Percentiles rank a stretch among this genome's conserved stretches.
These are phyloP conservation scores for Jaltomata sinuosa DNA, from an alignment of 257 asterid species.

Conservation along the genomic window DNA sequence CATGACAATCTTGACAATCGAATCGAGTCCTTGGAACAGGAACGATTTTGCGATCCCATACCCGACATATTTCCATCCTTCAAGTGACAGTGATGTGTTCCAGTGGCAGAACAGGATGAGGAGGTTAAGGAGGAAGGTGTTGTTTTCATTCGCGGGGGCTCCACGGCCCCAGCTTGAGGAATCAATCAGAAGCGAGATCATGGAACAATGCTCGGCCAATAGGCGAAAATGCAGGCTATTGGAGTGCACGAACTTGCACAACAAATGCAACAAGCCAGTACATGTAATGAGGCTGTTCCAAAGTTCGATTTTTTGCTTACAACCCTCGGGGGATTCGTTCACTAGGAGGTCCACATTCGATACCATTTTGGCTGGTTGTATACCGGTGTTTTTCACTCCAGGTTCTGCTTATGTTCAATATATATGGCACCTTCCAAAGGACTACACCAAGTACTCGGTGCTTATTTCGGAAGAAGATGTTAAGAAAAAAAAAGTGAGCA, in stretches of 20 bases:
- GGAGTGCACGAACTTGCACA: conserved; percentile 40
- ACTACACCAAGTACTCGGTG: conserved; percentile 45
- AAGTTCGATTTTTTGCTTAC: conserved; percentile 59
- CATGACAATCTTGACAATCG: conserved; percentile 64
- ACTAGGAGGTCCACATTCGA: conserved; percentile 77
- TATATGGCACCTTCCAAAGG: conserved; percentile 66
- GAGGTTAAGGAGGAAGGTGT: conserved; percentile 24
- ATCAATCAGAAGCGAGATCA: conserved; percentile 59
- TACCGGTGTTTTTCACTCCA: conserved; percentile 77
- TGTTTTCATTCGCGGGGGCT: conserved; percentile 68
- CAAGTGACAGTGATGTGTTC: conserved; percentile 28
- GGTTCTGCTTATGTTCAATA: conserved; percentile 80
- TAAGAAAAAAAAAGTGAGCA: conserved; percentile 37
- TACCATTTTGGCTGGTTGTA: conserved; percentile 74
- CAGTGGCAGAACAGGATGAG: conserved; percentile 57
- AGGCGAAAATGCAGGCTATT: conserved; percentile 32
- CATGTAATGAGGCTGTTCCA: conserved; percentile 58
- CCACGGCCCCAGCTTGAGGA: conserved; percentile 52
- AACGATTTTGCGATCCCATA: conserved; percentile 83
- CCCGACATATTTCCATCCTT: conserved; percentile 88
- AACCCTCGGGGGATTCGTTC: conserved; percentile 82
- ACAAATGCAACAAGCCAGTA: conserved; percentile 52
- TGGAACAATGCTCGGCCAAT: conserved; percentile 47
- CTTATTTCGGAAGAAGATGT: conserved; percentile 61
- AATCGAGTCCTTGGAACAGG: conserved; percentile 75